A percentile compares a stretch with the other conserved stretches of the same genome.
phyloP scores from a whole-genome alignment of 495 filamentous ascomycete species.

The Rhizodiscina lignyota region DNA sequence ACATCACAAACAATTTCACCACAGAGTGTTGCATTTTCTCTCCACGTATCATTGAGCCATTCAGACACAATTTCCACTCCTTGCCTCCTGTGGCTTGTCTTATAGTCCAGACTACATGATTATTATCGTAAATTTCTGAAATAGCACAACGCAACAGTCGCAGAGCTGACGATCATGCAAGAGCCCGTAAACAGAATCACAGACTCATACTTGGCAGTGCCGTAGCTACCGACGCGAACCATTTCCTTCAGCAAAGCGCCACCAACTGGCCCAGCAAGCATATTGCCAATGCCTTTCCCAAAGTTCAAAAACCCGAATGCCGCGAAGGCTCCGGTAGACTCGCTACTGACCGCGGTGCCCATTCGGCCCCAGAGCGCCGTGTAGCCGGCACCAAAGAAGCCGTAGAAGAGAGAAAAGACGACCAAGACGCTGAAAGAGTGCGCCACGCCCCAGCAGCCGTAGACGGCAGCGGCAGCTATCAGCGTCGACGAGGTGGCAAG shows the following conservation, averaged over 20 bases:
- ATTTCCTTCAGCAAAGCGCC: conserved; percentile 12
- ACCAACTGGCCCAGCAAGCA: conserved; percentile 19
- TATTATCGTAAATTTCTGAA: no score
- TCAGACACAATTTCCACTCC: no score
- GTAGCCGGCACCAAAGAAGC: conserved; percentile 20
- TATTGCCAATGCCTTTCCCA: conserved; percentile 22
- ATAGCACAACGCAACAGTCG: no score
- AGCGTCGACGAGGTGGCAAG: conserved; percentile 22
- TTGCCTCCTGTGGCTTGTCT: no score
- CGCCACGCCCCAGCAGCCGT: conserved; percentile 52
- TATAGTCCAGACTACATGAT: no score
- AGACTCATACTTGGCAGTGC: conserved; percentile 3
- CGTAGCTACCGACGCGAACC: conserved; percentile 3
- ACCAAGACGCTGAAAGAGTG: conserved; percentile 48
- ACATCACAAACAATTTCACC: no score
- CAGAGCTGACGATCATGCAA: no score
- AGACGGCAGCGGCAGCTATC: conserved; percentile 36
- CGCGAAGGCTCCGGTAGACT: conserved; percentile 13
- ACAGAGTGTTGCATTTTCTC: no score
- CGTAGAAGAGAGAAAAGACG: conserved; percentile 46
- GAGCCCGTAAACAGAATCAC: conserved; percentile 10
- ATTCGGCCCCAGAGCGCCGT: conserved; percentile 17
- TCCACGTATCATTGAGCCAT: no score
- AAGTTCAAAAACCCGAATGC: conserved; percentile 15
- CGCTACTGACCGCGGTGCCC: conserved; percentile 14